Conservation (phyloP, 1,284 basidiomycete species). For the Lentinula novae-zelandiae region DNA sequence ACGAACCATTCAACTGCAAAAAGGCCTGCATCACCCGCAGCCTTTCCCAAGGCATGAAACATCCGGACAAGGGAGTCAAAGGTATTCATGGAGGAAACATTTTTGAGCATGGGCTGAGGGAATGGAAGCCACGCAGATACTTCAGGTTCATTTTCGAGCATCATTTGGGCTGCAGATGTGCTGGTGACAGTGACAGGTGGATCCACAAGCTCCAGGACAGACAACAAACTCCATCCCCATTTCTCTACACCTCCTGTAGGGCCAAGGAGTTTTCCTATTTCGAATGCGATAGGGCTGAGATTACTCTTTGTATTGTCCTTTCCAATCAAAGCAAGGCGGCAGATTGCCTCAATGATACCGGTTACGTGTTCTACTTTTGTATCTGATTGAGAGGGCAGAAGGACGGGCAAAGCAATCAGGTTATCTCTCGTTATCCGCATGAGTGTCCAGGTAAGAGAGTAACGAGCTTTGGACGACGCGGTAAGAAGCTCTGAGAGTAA, state of each 20-base stretch:
- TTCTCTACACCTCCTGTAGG: slow-evolving; percentile 81
- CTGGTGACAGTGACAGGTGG: slow-evolving; percentile 48
- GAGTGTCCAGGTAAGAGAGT: slow-evolving; percentile 48
- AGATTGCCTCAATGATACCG: slow-evolving; percentile 66
- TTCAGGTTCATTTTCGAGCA: slow-evolving; percentile 49
- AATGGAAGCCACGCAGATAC: slow-evolving; percentile 42
- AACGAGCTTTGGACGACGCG: slow-evolving; percentile 34
- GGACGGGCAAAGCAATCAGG: slow-evolving; percentile 71
- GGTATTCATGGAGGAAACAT: slow-evolving; percentile 57
- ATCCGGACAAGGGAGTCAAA: slow-evolving; percentile 59
- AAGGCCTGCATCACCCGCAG: slow-evolving; percentile 65
- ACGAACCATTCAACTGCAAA: slow-evolving; percentile 83
- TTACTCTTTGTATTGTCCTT: slow-evolving; percentile 19
- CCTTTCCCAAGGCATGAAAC: slow-evolving; percentile 69
- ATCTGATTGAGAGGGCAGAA: slow-evolving; percentile 69
- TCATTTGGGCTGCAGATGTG: slow-evolving; percentile 46
- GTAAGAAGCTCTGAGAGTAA: slow-evolving; percentile 48
- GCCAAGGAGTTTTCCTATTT: slow-evolving; percentile 70
- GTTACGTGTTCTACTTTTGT: slow-evolving; percentile 66
- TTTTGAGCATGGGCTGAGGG: slow-evolving; percentile 57
- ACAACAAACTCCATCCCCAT: slow-evolving; percentile 84
- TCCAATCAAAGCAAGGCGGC: slow-evolving; percentile 41
- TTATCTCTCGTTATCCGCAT: slow-evolving; percentile 57
- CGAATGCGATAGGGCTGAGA: slow-evolving; percentile 42
- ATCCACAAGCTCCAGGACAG: slow-evolving; percentile 67